Evolutionary conservation across 371 early-diverging fungal genomes (phyloP), one percentile per base, ranked within the genome.

Genomic region (Mortierella polycephala): DNA sequence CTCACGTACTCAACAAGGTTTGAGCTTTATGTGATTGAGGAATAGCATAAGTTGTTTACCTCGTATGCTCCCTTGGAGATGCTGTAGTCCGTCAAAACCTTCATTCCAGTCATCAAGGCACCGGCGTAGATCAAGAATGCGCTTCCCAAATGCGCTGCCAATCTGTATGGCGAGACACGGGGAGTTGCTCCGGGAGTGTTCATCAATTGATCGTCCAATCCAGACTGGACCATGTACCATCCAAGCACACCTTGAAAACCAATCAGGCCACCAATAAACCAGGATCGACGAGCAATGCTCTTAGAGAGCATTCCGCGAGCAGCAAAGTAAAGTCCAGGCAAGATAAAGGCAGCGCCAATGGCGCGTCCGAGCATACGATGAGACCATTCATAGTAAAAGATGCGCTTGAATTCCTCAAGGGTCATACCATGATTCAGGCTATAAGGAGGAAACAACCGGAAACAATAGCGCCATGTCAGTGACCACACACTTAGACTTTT

Each of bases 151-250:
- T 98, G 99, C 14, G 97, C 94, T 3, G 96, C 92, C 64, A 98
- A 84, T 69, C 98, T 91, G 82, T 96, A 97, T 80, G 96, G 98
- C 64, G 93, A 93, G 42, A 98, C 99, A 40, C 98, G 91, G 6
- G 98, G 97, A 0, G 93, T 90, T 8, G 93, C 94, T 50, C 93
- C 92, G 40, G 93, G 90, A 12, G 88, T 89, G 67, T 93, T 86
- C 82, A 94, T 84, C 42, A 96, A 80, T 60, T 95, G 93, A 54
- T 93, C 85, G 20, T 91, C 90, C 12, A 98, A 84, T 13, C 99
- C 99, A 50, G 93, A 93, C 58, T 94, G 91, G 30, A 98, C 99
- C 99, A 98, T 98, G 82, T 94, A 97, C 99, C 99, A 98, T 60
- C 99, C 99, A 79, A 98, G 88, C 14, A 91, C 89, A 47, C 99